Evolutionary conservation across 1,139 yeast species (phyloP), one percentile per base, ranked within the genome.

Genomic region (Debaryomyces sp.): DNA sequence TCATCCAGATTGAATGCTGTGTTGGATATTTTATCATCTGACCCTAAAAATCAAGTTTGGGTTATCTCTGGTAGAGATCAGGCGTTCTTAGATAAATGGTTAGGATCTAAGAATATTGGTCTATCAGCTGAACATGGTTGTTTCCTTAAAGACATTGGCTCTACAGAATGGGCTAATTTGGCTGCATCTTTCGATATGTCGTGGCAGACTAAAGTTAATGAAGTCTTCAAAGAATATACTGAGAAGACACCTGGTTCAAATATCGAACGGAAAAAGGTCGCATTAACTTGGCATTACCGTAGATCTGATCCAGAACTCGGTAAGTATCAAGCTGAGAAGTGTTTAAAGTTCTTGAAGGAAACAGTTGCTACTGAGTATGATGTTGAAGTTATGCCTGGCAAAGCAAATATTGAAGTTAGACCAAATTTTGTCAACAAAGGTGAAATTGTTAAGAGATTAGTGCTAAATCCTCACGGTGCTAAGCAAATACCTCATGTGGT

Each of bases 111-210:
- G 57, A 67, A 78, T 54, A 73, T 94, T 36, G 97, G 97, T 1
- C 75, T 95, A 50, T 85, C 95, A 51, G 98, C 99, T 0, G 99
- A 95, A 65, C 99, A 95, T 67, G 99, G 99, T 9, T 92, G 98
- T 62, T 95, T 94, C 61, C 81, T 94, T 80, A 87, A 87, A 61
- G 86, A 82, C 54, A 79, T 87, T 12, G 84, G 84, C 5, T 64
- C 74, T 2, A 62, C 66, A 7, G 71, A 78, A 24, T 95, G 99
- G 99, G 79, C 82, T 37, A 94, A 94, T 62, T 77, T 95, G 52
- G 87, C 97, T 2, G 92, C 84, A 46, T 73, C 84, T 37, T 77
- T 85, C 55, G 97, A 94, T 68, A 91, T 94, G 97, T 78, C 92
- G 24, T 95, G 99, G 99, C 97, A 92, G 67, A 66, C 71, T 24